Conservation (phyloP, 2,329 filamentous ascomycete species). For the Hymenoscyphus albidus region DNA sequence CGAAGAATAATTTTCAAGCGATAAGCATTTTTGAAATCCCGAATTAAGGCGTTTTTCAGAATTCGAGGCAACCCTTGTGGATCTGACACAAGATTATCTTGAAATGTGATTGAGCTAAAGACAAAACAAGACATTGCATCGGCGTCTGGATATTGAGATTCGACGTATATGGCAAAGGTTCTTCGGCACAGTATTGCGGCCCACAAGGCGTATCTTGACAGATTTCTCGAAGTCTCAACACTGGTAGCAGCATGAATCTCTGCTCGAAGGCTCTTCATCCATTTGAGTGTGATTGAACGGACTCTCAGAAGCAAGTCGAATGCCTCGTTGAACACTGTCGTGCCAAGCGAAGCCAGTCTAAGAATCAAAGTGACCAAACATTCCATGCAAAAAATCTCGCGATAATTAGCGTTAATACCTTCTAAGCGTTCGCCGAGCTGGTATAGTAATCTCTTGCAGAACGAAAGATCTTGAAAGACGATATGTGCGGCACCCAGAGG, state of each 20-base stretch:
- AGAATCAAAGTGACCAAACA: constrained; percentile 50
- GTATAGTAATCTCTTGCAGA: constrained; percentile 46
- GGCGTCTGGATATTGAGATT: constrained; percentile 3
- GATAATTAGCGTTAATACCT: constrained; percentile 51
- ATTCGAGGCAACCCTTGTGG: constrained; percentile 34
- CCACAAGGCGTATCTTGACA: constrained; percentile 47
- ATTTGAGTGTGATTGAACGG: constrained; percentile 44
- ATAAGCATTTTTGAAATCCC: constrained; percentile 45
- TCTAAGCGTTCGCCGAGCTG: constrained; percentile 46
- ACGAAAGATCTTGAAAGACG: constrained; percentile 46
- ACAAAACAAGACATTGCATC: constrained; percentile 35
- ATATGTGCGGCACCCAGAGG: constrained; percentile 45
- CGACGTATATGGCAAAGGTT: constrained; percentile 38
- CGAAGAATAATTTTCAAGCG: constrained; percentile 37
- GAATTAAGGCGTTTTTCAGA: constrained; percentile 41
- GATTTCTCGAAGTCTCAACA: constrained; percentile 37
- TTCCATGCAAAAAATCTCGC: constrained; percentile 56
- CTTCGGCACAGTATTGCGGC: constrained; percentile 53
- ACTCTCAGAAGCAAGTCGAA: constrained; percentile 39
- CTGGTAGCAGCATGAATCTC: constrained; percentile 43
- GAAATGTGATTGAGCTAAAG: constrained; percentile 41
- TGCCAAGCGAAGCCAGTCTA: constrained; percentile 35
- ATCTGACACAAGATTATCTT: constrained; percentile 44
- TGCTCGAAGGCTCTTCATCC: constrained; percentile 46
- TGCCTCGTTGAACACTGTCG: constrained; percentile 15